These are phyloP conservation scores for Sordariomycetes sp. DNA, from an alignment of 2,329 filamentous ascomycete genomes.

Conservation along the genomic window DNA sequence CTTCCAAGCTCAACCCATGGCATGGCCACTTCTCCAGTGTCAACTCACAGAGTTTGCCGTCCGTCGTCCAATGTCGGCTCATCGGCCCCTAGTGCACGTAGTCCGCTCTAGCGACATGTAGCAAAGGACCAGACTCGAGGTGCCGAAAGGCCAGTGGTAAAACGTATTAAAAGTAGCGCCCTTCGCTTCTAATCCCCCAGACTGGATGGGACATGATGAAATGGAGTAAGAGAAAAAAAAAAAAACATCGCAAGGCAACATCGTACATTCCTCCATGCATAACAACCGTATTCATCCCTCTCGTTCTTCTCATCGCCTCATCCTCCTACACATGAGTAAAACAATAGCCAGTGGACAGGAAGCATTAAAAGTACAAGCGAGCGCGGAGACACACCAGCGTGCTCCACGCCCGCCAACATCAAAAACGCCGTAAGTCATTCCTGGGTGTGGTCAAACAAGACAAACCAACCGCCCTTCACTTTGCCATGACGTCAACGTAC, in stretches of 20 bases:
- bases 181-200: too few relatives aligned
- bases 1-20: background rate
- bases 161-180: too few relatives aligned
- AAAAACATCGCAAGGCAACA: background rate
- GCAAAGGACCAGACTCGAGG: too few relatives aligned
- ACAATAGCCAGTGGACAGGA: background rate
- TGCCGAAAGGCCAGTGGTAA: too few relatives aligned
- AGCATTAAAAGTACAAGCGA: background rate
- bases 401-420: background rate
- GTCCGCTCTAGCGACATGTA: too few relatives aligned
- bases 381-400: background rate
- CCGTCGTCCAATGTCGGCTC: too few relatives aligned
- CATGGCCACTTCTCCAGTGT: too few relatives aligned
- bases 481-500: slow-evolving; percentile 94
- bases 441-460: background rate
- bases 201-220: too few relatives aligned
- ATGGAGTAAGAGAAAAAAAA: background rate
- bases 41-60: too few relatives aligned
- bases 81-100: too few relatives aligned
- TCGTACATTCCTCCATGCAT: background rate
- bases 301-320: background rate
- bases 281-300: background rate
- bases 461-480: slow-evolving; percentile 25
- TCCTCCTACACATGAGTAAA: background rate
- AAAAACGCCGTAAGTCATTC: background rate